Evolutionary conservation across 371 early-diverging fungal species (phyloP), one percentile per base, ranked within the genome.

Genomic region (Fennellomyces sp.): DNA sequence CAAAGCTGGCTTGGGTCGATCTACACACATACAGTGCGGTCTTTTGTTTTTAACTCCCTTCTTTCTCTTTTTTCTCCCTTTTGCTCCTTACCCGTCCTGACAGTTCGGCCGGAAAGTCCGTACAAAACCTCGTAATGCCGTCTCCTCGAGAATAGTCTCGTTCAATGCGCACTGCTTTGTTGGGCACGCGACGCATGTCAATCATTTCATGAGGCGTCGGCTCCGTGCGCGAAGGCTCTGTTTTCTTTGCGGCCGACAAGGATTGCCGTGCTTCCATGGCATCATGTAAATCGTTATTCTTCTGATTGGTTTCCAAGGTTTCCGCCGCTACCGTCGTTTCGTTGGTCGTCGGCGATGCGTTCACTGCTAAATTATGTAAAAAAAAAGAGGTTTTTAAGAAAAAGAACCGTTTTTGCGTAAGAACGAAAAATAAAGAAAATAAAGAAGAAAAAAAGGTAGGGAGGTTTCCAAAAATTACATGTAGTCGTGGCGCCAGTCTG

Each of bases 111-210:
- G 81, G 81, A 48, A 69, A 72, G n/a, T 65, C 63, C 2, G 72
- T 75, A 26, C 58, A 47, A 51, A 81, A 81, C 39, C 70, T 68
- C 41, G 81, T 81, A 42, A 78, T 74, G 30, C 81, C 81, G 59
- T 81, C 78, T 38, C 78, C 81, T 35, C 64, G 55, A 12, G 75
- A 65, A 56, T 81, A 81, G 56, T 81, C 78, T 39, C 81, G 72
- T 56, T 81, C 81, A 26, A 81, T 65, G 48, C 81, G 65, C 38
- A 59, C 36, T 33, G 50, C 55, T 51, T 25, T 21, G 10, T 33
- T 27, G 6, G 48, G 33, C 31, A 45, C 45, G 45, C 45, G 45
- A 23, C 23, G 45, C 45, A 45, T 45, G 17, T 45, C 45, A 23
- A 45, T 45, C 45, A 25, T 45, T 45, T 45, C 45, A 45, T 45